Base-by-base conservation (phyloP, 192 early-diverging fungal genomes). In the Dimargaris verticillata region DNA sequence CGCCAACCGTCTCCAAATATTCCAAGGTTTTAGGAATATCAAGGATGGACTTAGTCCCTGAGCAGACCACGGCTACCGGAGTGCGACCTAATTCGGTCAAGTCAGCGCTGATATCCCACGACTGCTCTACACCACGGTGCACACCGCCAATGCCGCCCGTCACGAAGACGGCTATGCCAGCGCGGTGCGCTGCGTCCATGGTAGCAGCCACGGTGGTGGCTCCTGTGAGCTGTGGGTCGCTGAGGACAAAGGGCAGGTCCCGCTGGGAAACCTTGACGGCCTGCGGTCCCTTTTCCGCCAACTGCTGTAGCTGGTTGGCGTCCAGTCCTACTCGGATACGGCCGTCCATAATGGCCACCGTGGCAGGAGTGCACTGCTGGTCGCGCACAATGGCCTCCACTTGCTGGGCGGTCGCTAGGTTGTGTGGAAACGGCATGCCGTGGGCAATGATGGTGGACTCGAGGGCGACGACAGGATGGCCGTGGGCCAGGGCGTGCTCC, bases 61-160 rank as follows among this genome's bases (percentile, higher is more conserved):
- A 90, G 70, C 93, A 98, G 0, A 98, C 84, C 3, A 98, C 95
- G 0, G 95, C 79, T 5, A 98, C 87, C 7, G 95, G 90, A 0
- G 95, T 94, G 41, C 82, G 70, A 2, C 88, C 85, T 20, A 98
- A 75, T 73, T 96, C 95, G 4, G 83, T 86, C 59, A 98, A 69
- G 77, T 98, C 95, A 3, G 93, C 93, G 59, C 86, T 89, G 22
- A 93, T 72, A 65, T 98, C 95, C 80, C 92, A 77, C 0, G 85
- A 80, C 22, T 68, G 62, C 68, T 85, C 82, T 17, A 79, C 89
- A 11, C 85, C 89, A 11, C 93, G 80, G 61, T 95, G 92, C 33
- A 92, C 93, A 41, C 95, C 95, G 44, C 95, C 95, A 59, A 98
- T 96, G 7, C 94, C 95, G 20, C 95, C 95, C 6, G 95, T 98